Evolutionary conservation across 148 eudicot species (phyloP).

Genomic region (Dianthus caryophyllus): DNA sequence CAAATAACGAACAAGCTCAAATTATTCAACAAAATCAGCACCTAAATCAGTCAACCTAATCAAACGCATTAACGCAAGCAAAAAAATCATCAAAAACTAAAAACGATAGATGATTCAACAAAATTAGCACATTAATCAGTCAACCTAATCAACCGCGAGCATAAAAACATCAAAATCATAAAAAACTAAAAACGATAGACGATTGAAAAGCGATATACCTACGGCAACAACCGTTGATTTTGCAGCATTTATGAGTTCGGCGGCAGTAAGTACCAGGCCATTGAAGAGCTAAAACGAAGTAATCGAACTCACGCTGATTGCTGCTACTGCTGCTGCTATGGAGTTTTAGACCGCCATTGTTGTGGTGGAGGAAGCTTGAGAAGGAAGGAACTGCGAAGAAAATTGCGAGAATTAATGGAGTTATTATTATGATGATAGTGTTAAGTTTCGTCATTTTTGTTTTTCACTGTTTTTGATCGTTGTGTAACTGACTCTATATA

Average conservation of each 20-base stretch:
- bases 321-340: slow-evolving; percentile 7
- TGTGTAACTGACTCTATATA: neutral
- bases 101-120: no score
- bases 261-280: slow-evolving; percentile 87
- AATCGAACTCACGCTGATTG: slow-evolving; percentile 76
- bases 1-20: neutral
- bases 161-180: neutral
- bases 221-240: slow-evolving; percentile 45
- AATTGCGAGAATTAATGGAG: slow-evolving; percentile 8
- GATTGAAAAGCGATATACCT: neutral
- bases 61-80: no score
- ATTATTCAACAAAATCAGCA: neutral
- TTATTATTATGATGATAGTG: slow-evolving; percentile 4
- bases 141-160: no score
- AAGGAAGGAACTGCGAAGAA: slow-evolving; percentile 8
- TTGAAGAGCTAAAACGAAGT: slow-evolving; percentile 65
- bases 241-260: slow-evolving; percentile 52
- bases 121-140: no score
- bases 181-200: neutral
- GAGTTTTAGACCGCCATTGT: neutral
- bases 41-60: neutral
- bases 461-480: neutral
- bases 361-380: slow-evolving; percentile 12
- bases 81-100: no score
- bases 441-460: slow-evolving; percentile 29